Base-by-base conservation (phyloP, 108 stramenopile species). In the Nitzschia sp. region DNA sequence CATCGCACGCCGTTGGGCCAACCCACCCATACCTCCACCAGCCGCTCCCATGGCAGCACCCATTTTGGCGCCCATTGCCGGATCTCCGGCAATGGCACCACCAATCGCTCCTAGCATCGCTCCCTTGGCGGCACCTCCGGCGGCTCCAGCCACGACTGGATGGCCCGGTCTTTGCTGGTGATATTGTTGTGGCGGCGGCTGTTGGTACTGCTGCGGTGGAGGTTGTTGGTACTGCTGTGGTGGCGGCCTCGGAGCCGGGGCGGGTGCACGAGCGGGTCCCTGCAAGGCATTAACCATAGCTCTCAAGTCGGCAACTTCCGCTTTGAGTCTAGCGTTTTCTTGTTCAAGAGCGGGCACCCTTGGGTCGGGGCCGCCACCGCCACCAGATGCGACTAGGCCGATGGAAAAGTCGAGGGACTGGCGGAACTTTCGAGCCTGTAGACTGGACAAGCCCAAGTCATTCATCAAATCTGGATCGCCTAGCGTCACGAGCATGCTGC, bases 401-500 rank as follows among this genome's bases (percentile, higher is more conserved):
- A 13, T 9, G 6, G 38, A 42, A 42, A 42, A 42, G 38, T 63
- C 62, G 0, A 63, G 42, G 13, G 62, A 46, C 38, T 38, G 1
- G 33, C n/a, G 18, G 24, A 63, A 63, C 38, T 46, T 63, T 15
- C 62, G 62, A 32, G 38, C 38, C 21, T 63, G 42, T 23, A 63
- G 24, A 18, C 1, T 63, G 15, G 62, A 25, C 62, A 63, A 1
- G 11, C 62, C 62, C 34, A 63, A 32, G 24, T 63, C 62, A 0
- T 21, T n/a, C 21, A 0, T 18, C 18, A 63, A 23, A 45, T 63
- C 62, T 18, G 8, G 13, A 6, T 38, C 38, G 17, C 8, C n/a
- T 6, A 63, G 1, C n/a, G 62, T 32, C 34, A 63, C 0, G 5
- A 63, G 38, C 62, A 38, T 45, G 23, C 34, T 15, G n/a, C 62